These are phyloP conservation scores for Letharia lupina DNA, from an alignment of 495 filamentous ascomycete species.

Conservation along the genomic window DNA sequence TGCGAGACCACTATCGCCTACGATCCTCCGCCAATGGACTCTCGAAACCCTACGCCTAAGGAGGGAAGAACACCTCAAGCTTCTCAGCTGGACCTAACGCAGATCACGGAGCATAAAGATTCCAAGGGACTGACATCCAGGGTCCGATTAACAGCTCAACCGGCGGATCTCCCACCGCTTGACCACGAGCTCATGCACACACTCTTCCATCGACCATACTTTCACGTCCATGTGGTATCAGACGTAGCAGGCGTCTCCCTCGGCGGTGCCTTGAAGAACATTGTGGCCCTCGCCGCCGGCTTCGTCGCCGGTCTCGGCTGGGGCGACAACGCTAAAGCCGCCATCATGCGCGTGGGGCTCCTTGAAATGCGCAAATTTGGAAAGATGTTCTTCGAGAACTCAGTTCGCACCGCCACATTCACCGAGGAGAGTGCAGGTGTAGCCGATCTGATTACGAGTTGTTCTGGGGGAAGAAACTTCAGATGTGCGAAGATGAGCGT, in stretches of 20 bases:
- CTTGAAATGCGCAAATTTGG: slow-evolving; percentile 94
- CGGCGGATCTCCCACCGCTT: slow-evolving; percentile 69
- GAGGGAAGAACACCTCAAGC: slow-evolving; percentile 44
- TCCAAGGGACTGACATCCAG: slow-evolving; percentile 51
- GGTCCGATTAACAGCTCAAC: slow-evolving; percentile 62
- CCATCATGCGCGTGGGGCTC: slow-evolving; percentile 90
- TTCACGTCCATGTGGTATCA: slow-evolving; percentile 84
- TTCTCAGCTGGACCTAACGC: slow-evolving; percentile 50
- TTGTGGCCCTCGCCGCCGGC: slow-evolving; percentile 88
- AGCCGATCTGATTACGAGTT: slow-evolving; percentile 92
- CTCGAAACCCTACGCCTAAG: slow-evolving; percentile 58
- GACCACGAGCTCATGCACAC: slow-evolving; percentile 69
- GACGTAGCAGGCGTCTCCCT: slow-evolving; percentile 96
- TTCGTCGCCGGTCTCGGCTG: slow-evolving; percentile 94
- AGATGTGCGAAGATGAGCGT: slow-evolving; percentile 85
- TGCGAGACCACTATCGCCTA: slow-evolving; percentile 96
- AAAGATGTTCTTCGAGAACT: slow-evolving; percentile 78
- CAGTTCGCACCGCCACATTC: slow-evolving; percentile 72
- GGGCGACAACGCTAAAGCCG: slow-evolving; percentile 97
- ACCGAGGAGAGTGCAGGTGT: slow-evolving; percentile 95
- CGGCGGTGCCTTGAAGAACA: slow-evolving; percentile 93
- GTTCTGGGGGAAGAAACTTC: slow-evolving; percentile 85
- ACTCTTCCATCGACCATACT: slow-evolving; percentile 95
- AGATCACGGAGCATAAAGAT: slow-evolving; percentile 57
- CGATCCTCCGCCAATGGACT: slow-evolving; percentile 80